Evolutionary conservation across 495 filamentous ascomycete species (phyloP), one percentile per base, ranked within the genome.

Genomic region (Mytilinidion resinicola): DNA sequence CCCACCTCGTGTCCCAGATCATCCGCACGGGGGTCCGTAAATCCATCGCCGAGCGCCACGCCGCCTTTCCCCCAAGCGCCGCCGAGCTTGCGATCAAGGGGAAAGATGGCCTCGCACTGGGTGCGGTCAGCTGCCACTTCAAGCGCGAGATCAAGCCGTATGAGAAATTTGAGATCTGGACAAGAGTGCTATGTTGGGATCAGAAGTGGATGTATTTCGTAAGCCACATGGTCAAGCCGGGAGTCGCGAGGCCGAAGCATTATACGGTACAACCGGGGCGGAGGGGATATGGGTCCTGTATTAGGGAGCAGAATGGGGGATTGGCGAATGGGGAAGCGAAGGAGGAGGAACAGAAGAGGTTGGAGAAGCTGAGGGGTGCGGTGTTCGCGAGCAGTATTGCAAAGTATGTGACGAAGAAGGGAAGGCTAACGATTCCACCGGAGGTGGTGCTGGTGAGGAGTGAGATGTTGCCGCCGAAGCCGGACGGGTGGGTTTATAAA

Each of bases 371-470:
- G 20, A 71, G 67, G 57, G 58, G 55, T 25, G 66, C 63, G 7
- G 64, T 96, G 36, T 82, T 86, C 60, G 91, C 91, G 1, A 86
- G 83, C 3, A 86, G 82, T 4, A 63, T 96, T 12, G 85, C 83
- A 63, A 92, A 95, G 75, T 96, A 95, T 67, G 91, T 95, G 1
- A 85, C 90, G 65, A 96, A 96, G 76, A 82, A 88, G 65, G 91
- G 91, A 0, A 76, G 93, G 15, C 73, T 91, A 61, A 98, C 92
- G 7, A 80, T 96, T 7, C 80, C 89, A 38, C 90, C 92, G 7
- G 90, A 92, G 69, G 74, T 87, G 34, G 77, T 93, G 11, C 74
- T 96, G 12, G 73, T 79, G 46, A 79, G 84, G 39, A 82, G 81
- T 38, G 82, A 82, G 9, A 72, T 96, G 67, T 73, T 97, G 17